Evolutionary conservation across 306 rosid species (phyloP).

Genomic region (Calophaca sinica): DNA sequence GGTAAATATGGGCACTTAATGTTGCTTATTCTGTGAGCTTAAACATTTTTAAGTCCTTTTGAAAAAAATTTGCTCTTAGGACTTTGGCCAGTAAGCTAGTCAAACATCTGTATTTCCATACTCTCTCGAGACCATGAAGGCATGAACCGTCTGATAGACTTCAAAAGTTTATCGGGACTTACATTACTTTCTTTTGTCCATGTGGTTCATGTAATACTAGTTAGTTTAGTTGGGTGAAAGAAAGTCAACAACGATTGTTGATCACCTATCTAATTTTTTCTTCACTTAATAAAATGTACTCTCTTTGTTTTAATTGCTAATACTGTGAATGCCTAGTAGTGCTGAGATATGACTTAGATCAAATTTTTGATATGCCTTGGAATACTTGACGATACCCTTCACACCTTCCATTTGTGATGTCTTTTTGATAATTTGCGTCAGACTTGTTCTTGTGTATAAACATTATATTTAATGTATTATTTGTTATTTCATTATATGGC

Average conservation of each 20-base stretch:
- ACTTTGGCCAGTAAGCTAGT: no score
- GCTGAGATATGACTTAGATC: slow-evolving; percentile 15
- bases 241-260: slow-evolving; percentile 5
- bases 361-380: slow-evolving; percentile 29
- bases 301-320: slow-evolving; percentile 32
- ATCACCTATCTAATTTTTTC: slow-evolving; percentile 18
- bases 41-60: no score
- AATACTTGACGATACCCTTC: not conserved
- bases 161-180: slow-evolving; percentile 11
- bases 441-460: slow-evolving; percentile 18
- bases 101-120: slow-evolving; percentile 16
- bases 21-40: no score
- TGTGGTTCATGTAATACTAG: slow-evolving; percentile 19
- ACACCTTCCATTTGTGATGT: not conserved
- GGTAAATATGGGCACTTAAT: not conserved
- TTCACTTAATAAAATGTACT: slow-evolving; percentile 5
- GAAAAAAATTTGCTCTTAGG: no score
- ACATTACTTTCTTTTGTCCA: slow-evolving; percentile 28
- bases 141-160: slow-evolving; percentile 12
- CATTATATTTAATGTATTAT: slow-evolving; percentile 29
- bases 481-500: slow-evolving; percentile 32
- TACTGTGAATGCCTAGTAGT: slow-evolving; percentile 34
- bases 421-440: slow-evolving; percentile 28
- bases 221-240: slow-evolving; percentile 20
- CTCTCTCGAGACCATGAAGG: slow-evolving; percentile 22